phyloP scores from a whole-genome alignment of 768 basidiomycete genomes.

The Trametes gibbosa region DNA sequence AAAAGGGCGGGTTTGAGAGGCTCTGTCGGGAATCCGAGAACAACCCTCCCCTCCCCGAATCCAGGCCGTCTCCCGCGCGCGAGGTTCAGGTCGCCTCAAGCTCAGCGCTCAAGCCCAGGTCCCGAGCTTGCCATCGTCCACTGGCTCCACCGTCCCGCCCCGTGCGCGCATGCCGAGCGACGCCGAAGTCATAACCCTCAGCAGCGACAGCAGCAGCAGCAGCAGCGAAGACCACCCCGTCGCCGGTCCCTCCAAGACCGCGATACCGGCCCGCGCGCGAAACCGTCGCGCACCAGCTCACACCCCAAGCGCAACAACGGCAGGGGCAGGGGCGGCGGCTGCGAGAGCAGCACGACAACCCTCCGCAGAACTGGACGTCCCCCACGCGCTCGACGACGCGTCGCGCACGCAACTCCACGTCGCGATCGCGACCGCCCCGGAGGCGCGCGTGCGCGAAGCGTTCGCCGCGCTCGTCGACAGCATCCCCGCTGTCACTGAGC shows the following conservation, averaged over 20 bases:
- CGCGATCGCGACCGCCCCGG: constrained; percentile 43
- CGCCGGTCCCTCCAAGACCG: background rate
- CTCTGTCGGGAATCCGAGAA: too few relatives aligned
- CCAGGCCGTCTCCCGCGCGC: too few relatives aligned
- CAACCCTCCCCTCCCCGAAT: too few relatives aligned
- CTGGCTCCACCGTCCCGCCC: too few relatives aligned
- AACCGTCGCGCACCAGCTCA: background rate
- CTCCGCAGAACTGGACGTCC: constrained; percentile 35
- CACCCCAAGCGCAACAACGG: too few relatives aligned
- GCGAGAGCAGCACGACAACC: background rate
- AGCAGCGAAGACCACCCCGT: background rate
- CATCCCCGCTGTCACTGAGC: constrained; percentile 41
- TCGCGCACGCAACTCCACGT: constrained; percentile 42
- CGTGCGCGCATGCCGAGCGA: too few relatives aligned
- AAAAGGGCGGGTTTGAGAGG: too few relatives aligned
- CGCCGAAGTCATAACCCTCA: background rate
- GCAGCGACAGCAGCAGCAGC: constrained; percentile 6
- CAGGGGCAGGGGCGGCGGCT: too few relatives aligned
- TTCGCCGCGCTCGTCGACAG: constrained; percentile 38
- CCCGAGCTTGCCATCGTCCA: too few relatives aligned
- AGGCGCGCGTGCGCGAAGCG: constrained; percentile 43
- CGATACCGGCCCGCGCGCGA: background rate
- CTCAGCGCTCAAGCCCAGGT: too few relatives aligned
- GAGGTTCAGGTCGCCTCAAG: too few relatives aligned
- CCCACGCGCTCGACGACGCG: constrained; percentile 33